These are phyloP conservation scores for Chytriomyces sp. DNA, from an alignment of 192 early-diverging fungal genomes.

Conservation along the genomic window DNA sequence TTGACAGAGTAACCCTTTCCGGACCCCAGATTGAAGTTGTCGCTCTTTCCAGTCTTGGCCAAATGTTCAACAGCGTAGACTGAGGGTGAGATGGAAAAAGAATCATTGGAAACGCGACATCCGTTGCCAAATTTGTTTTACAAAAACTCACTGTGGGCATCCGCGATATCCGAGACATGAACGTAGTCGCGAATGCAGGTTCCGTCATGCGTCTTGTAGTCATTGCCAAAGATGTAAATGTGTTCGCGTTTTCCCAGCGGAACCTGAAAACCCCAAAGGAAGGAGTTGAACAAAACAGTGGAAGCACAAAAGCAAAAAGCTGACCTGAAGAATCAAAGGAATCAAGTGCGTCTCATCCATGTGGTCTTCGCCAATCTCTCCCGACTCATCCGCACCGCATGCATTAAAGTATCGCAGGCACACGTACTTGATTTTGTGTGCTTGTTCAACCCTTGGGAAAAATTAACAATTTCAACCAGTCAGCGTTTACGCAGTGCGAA, in stretches of 20 bases:
- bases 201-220: constrained; percentile 92
- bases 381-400: constrained; percentile 87
- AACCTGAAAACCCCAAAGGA: constrained; percentile 55
- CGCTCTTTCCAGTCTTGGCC: constrained; percentile 61
- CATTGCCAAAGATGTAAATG: constrained; percentile 88
- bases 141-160: constrained; percentile 83
- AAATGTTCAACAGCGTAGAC: constrained; percentile 76
- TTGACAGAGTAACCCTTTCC: constrained; percentile 93
- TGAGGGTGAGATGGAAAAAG: neutral
- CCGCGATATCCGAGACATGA: constrained; percentile 91
- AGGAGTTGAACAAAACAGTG: neutral
- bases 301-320: neutral
- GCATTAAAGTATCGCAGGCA: constrained; percentile 93
- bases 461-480: neutral
- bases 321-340: constrained; percentile 78
- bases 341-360: constrained; percentile 89
- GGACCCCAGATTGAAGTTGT: constrained; percentile 89
- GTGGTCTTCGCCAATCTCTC: constrained; percentile 91
- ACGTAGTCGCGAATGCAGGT: constrained; percentile 95
- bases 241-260: constrained; percentile 81
- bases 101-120: neutral
- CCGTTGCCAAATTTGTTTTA: constrained; percentile 6
- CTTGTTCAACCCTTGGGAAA: constrained; percentile 43
- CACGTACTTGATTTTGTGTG: constrained; percentile 55
- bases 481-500: neutral